Evolutionary conservation across 768 basidiomycete species (phyloP), one percentile per base, ranked within the genome.

Genomic region (Sutorius australiensis): DNA sequence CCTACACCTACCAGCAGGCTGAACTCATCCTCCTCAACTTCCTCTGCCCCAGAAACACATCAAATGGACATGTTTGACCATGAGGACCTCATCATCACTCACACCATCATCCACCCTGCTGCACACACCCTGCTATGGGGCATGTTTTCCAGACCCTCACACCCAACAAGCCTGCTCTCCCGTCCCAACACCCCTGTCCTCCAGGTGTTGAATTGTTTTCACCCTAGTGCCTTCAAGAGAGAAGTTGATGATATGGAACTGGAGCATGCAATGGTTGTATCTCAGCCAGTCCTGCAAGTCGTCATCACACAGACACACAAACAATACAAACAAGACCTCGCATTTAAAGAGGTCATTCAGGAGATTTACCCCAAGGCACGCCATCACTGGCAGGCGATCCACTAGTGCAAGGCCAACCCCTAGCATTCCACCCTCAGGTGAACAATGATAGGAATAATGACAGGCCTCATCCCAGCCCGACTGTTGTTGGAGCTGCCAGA

Each of bases 81-180:
- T 11, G 72, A 73, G 6, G 65, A 69, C 53, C 62, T 64, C 55
- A 56, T 61, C 41, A 62, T 72, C 32, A 70, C 70, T 34, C 73
- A 72, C 51, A 74, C 70, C 44, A 68, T 71, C 61, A 67, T 76
- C 48, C 71, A 68, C n/a, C 73, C 72, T 6, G 31, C 55, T 13
- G 52, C 70, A 2, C 66, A 60, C 40, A 56, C 68, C 11, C 41
- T 67, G 16, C 38, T 62, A 38, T 46, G 57, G 36, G 49, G 54
- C 34, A 49, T 55, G 38, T 67, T 74, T 48, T 62, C 73, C 30
- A 61, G 68, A 16, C 64, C 72, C 0, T 68, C 68, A 32, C 66
- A 68, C 30, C 63, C 72, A 17, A 45, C 48, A 27, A 58, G 59
- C 44, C 64, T 59, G 39, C 55, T 57, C 10, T 55, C 59, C n/a